A percentile compares a stretch with the other conserved stretches of the same genome.
Conservation (phyloP, 2,329 filamentous ascomycete species). For the Davidsoniella virescens region DNA sequence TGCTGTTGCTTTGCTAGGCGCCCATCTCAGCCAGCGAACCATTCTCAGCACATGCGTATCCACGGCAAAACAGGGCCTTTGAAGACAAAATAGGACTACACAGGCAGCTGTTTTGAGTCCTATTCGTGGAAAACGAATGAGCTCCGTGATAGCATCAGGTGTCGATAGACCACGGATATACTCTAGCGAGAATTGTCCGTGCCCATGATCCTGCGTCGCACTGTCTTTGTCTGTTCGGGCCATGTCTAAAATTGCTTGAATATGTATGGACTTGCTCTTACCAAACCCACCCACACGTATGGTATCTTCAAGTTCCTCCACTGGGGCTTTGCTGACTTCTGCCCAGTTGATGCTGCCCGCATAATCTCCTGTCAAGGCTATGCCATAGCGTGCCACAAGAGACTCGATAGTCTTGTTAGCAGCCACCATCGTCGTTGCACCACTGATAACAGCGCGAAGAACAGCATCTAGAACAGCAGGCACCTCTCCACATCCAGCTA, state of each 20-base stretch:
- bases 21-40: conserved; percentile 37
- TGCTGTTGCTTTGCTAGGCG: conserved; percentile 31
- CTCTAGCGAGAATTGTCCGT: conserved; percentile 31
- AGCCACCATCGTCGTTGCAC: conserved; percentile 30
- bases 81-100: conserved; percentile 39
- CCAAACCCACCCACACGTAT: conserved; percentile 58
- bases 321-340: conserved; percentile 42
- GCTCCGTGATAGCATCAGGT: conserved; percentile 32
- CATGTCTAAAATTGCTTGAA: conserved; percentile 57
- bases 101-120: conserved; percentile 42
- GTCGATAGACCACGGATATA: conserved; percentile 29
- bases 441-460: conserved; percentile 36
- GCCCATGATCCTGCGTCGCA: background rate
- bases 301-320: conserved; percentile 46
- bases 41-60: conserved; percentile 40
- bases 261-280: conserved; percentile 52
- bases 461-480: conserved; percentile 38
- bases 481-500: conserved; percentile 50
- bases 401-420: conserved; percentile 50
- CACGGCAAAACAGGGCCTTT: conserved; percentile 37
- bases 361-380: conserved; percentile 43
- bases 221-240: conserved; percentile 23
- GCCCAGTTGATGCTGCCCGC: conserved; percentile 64
- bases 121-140: conserved; percentile 35
- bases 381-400: conserved; percentile 47